Evolutionary conservation across 2,329 filamentous ascomycete genomes (phyloP).

Genomic region (Aspergillus intermedius): DNA sequence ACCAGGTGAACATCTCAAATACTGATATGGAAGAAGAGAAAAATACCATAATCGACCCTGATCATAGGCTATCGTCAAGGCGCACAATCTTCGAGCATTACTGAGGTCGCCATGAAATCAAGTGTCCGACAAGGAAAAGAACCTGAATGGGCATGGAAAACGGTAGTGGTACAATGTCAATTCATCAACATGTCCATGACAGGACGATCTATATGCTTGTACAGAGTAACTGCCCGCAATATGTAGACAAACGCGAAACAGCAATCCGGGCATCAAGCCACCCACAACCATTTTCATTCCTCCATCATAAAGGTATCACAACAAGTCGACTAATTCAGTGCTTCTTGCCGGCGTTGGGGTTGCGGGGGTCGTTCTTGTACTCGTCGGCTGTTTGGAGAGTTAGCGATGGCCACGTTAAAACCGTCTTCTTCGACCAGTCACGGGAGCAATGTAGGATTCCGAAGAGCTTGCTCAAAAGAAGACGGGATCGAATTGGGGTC

Average conservation of each 20-base stretch:
- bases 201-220: slow-evolving; percentile 36
- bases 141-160: neutral
- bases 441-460: slow-evolving; percentile 10
- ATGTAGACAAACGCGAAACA: slow-evolving; percentile 18
- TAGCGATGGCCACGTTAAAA: neutral
- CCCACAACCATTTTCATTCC: slow-evolving; percentile 11
- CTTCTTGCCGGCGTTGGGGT: slow-evolving; percentile 45
- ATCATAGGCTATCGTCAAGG: no score
- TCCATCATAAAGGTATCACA: slow-evolving; percentile 13
- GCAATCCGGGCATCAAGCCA: slow-evolving; percentile 14
- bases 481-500: neutral
- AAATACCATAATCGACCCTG: no score
- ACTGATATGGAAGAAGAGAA: no score
- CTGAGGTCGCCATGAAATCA: no score
- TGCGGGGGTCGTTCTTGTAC: slow-evolving; percentile 95
- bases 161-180: slow-evolving; percentile 34
- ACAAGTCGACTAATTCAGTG: slow-evolving; percentile 26
- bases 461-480: neutral
- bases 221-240: slow-evolving; percentile 28
- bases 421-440: slow-evolving; percentile 6
- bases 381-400: slow-evolving; percentile 62
- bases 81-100: no score
- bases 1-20: no score
- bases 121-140: no score
- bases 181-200: slow-evolving; percentile 28